These are phyloP conservation scores for Herpetomonas muscarum DNA, from an alignment of 208 protist genomes.

Conservation along the genomic window DNA sequence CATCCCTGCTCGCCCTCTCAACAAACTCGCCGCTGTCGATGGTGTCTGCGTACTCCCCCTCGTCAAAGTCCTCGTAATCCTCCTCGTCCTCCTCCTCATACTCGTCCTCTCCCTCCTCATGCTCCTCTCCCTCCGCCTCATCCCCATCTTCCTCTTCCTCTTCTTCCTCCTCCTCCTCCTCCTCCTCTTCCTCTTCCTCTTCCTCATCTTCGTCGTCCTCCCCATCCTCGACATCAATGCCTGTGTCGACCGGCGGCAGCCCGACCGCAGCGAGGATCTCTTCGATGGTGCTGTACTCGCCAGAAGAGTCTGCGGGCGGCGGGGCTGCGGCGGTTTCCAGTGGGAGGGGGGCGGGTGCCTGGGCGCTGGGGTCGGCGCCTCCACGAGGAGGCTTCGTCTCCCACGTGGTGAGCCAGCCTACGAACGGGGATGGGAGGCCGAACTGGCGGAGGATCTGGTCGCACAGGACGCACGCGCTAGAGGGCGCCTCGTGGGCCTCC, in stretches of 20 bases:
- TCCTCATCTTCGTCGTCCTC: slow-evolving; percentile 12
- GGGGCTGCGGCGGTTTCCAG: too few relatives aligned
- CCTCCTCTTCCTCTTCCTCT: slow-evolving; percentile 6
- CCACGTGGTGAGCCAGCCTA: slow-evolving; percentile 47
- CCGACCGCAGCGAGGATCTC: not conserved
- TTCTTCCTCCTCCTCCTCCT: slow-evolving; percentile 1
- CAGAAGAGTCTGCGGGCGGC: not conserved
- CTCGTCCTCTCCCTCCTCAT: not conserved
- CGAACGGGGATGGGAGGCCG: slow-evolving; percentile 49
- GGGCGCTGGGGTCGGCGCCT: too few relatives aligned
- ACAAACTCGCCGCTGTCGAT: not conserved
- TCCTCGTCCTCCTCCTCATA: not conserved
- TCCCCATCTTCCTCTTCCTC: slow-evolving; percentile 2
- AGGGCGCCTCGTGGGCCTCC: slow-evolving; percentile 36
- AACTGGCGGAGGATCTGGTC: slow-evolving; percentile 47
- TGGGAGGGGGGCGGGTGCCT: too few relatives aligned
- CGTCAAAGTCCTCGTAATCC: not conserved
- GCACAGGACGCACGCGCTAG: slow-evolving; percentile 50
- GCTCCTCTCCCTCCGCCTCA: not conserved
- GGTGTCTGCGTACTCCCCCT: not conserved
- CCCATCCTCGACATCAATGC: slow-evolving; percentile 13
- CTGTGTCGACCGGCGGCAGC: slow-evolving; percentile 9
- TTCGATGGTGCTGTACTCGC: not conserved
- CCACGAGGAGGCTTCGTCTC: too few relatives aligned
- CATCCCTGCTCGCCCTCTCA: too few relatives aligned